Percentiles rank a stretch among this genome's conserved stretches.
These are phyloP conservation scores for Tilletia setariae DNA, from an alignment of 1,284 basidiomycete species.

Conservation along the genomic window DNA sequence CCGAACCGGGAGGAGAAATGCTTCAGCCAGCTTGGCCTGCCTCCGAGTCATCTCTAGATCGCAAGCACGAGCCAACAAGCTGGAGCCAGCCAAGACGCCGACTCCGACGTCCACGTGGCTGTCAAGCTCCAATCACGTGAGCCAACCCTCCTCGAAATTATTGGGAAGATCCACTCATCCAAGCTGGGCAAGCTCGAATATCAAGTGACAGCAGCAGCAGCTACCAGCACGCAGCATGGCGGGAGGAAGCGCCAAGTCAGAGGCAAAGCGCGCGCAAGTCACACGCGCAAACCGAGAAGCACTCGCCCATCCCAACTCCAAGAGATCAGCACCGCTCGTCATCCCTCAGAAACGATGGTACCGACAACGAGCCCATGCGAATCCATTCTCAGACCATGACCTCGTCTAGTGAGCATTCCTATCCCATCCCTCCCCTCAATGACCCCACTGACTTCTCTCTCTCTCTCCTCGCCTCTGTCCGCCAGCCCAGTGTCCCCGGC, in stretches of 20 bases:
- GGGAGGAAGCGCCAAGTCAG: background rate
- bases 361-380: slow-evolving; percentile 93
- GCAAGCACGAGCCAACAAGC: too few species aligned
- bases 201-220: background rate
- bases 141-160: background rate
- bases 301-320: slow-evolving; percentile 15
- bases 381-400: slow-evolving; percentile 93
- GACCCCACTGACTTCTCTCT: too few species aligned
- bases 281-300: slow-evolving; percentile 3
- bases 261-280: background rate
- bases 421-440: slow-evolving; percentile 25
- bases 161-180: background rate
- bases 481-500: slow-evolving; percentile 71
- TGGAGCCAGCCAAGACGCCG: too few species aligned
- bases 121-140: background rate
- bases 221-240: background rate
- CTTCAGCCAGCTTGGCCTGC: too few species aligned
- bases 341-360: slow-evolving; percentile 82
- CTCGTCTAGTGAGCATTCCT: slow-evolving; percentile 66
- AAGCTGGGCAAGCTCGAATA: too few species aligned
- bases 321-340: slow-evolving; percentile 12
- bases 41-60: too few species aligned
- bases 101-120: background rate
- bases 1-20: too few species aligned
- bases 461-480: too few species aligned